Evolutionary conservation across 140 eudicot genomes (phyloP), one percentile per base, ranked within the genome.

Genomic region (Ambrosia hybrid): DNA sequence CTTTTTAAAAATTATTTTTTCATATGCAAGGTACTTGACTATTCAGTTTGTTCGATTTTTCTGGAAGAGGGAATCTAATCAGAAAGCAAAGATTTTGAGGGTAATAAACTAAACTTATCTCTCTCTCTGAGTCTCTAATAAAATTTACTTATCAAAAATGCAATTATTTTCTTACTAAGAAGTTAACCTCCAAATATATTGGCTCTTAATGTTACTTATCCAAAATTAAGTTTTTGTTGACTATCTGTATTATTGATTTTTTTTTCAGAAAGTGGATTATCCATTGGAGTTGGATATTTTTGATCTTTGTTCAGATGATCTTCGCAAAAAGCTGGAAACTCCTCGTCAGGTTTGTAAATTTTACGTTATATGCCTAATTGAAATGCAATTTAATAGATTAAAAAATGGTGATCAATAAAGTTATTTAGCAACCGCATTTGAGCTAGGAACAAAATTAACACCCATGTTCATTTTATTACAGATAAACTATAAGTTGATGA

Each of bases 41-140:
- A 79, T 94, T 79, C 99, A 94, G 78, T 94, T 94, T 81, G 97
- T 94, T 11, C 94, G 97, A 2, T 94, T 90, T 84, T 94, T 94
- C 89, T 94, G 99, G 97, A 94, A 94, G 88, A 86, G 99, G 82
- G 97, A 90, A 83, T 86, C 99, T 65, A 94, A 91, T 67, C 97
- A 94, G 87, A 94, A 94, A 83, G 99, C 99, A 63, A 94, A 94
- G 82, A 94, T 94, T 78, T 81, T 94, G 71, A 89, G 99, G 96
- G 99, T 94, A 90, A 79, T 57, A 21, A 52, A 63, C 59, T 51
- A 21, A 21, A 21, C 26, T 21, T 21, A 21, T 61, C 37, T 13
- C n/a, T 60, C 17, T 60, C 67, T 61, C 37, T 9, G 5, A 13
- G 10, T 61, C 30, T 39, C 16, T 4, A 11, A 26, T 21, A 30